Conservation (phyloP, 495 filamentous ascomycete species). For the Lasiosphaeria hispida region DNA sequence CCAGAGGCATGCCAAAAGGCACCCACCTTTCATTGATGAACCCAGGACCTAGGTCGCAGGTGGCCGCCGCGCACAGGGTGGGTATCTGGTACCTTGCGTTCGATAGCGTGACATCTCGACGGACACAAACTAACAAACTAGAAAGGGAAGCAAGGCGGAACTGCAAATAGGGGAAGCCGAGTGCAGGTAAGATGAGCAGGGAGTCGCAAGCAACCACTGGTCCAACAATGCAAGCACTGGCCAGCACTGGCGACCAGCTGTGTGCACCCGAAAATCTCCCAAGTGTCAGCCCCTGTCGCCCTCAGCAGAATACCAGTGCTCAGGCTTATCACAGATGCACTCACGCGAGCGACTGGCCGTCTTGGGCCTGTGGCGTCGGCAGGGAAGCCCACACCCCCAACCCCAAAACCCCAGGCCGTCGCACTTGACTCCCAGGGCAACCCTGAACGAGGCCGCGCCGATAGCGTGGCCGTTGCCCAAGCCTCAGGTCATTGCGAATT, state of each 20-base stretch:
- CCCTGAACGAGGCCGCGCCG: neutral
- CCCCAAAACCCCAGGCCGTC: too few relatives aligned
- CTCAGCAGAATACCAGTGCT: too few relatives aligned
- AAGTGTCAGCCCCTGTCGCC: too few relatives aligned
- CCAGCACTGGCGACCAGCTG: too few relatives aligned
- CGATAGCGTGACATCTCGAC: slow-evolving; percentile 13
- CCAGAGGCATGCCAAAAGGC: neutral
- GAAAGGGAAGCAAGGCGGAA: slow-evolving; percentile 17
- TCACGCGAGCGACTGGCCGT: too few relatives aligned
- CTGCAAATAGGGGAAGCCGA: slow-evolving; percentile 19
- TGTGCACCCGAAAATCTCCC: too few relatives aligned
- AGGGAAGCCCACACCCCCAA: too few relatives aligned
- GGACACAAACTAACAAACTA: neutral
- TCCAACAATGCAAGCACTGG: too few relatives aligned
- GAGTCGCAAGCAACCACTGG: neutral
- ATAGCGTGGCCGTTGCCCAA: slow-evolving; percentile 13
- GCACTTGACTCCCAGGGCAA: too few relatives aligned
- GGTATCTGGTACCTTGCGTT: slow-evolving; percentile 16
- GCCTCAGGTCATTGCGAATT: slow-evolving; percentile 6
- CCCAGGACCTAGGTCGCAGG: slow-evolving; percentile 20
- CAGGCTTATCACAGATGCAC: too few relatives aligned
- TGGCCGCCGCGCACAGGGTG: slow-evolving; percentile 13
- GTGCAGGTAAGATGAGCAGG: slow-evolving; percentile 5
- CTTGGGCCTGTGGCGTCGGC: too few relatives aligned
- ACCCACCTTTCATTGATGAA: slow-evolving; percentile 9